Conservation (phyloP, 2,329 filamentous ascomycete species). For the Cordyceps militaris region DNA sequence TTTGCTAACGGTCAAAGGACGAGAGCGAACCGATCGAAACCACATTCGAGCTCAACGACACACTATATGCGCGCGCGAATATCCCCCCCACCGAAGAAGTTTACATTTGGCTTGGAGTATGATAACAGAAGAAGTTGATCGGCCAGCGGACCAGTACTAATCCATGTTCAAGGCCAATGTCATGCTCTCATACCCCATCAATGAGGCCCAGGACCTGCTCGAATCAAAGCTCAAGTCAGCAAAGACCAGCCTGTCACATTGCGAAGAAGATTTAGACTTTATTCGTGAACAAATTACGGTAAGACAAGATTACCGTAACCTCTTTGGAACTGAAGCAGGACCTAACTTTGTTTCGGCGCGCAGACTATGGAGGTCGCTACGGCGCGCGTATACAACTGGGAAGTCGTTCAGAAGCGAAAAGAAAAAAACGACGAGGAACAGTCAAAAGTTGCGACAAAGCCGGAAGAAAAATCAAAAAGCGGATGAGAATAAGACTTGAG, state of each 20-base stretch:
- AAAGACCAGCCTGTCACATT: constrained; percentile 73
- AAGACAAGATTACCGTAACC: constrained; percentile 16
- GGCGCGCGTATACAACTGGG: constrained; percentile 98
- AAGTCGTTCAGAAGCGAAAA: constrained; percentile 91
- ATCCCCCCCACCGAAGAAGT: constrained; percentile 83
- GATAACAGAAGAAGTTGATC: constrained; percentile 21
- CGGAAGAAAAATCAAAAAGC: constrained; percentile 24
- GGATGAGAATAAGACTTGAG: constrained; percentile 18
- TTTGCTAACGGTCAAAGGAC: constrained; percentile 28
- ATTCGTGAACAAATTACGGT: constrained; percentile 94
- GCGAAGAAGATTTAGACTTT: constrained; percentile 94
- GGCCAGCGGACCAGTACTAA: constrained; percentile 18
- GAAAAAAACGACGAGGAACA: constrained; percentile 63
- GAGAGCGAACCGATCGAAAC: constrained; percentile 71
- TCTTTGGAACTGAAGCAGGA: background rate
- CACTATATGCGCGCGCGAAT: constrained; percentile 80
- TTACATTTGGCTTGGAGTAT: constrained; percentile 90
- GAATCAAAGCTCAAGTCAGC: constrained; percentile 71
- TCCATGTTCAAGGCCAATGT: constrained; percentile 69
- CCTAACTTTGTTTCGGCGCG: background rate
- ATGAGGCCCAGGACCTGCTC: constrained; percentile 76
- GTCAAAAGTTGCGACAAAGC: constrained; percentile 32
- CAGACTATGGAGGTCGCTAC: constrained; percentile 95
- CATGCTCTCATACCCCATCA: constrained; percentile 90
- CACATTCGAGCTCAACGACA: constrained; percentile 95